Conservation (phyloP, 306 rosid species). For the Castanospermum australe region DNA sequence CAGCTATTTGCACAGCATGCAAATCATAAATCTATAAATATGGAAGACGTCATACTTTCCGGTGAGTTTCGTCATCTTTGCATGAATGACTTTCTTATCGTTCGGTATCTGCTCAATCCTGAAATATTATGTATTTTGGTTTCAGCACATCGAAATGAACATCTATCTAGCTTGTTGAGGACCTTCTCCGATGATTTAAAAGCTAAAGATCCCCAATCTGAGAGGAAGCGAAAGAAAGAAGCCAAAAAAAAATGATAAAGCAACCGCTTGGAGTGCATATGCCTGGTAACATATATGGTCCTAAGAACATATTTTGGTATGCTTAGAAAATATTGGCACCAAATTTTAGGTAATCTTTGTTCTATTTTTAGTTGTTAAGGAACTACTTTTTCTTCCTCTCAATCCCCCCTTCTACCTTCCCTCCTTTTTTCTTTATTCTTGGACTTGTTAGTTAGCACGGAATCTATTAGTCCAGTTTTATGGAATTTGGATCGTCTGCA, state of each 20-base stretch:
- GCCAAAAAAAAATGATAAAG: conserved; percentile 53
- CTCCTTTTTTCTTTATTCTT: not conserved
- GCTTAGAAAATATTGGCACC: not conserved
- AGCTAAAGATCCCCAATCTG: conserved; percentile 70
- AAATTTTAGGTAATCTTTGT: not conserved
- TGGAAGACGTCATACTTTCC: conserved; percentile 86
- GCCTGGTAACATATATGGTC: not conserved
- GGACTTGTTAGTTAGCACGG: not conserved
- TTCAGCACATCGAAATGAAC: conserved; percentile 87
- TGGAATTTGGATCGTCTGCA: no score
- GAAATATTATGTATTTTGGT: conserved; percentile 11
- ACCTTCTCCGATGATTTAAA: conserved; percentile 64
- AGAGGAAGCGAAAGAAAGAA: conserved; percentile 79
- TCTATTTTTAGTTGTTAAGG: not conserved
- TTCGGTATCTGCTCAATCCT: not conserved
- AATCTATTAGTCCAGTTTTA: not conserved
- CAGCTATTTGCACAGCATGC: conserved; percentile 86
- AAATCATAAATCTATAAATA: conserved; percentile 73
- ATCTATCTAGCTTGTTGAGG: conserved; percentile 64
- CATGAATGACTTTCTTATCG: not conserved
- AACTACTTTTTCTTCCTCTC: not conserved
- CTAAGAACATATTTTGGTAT: not conserved
- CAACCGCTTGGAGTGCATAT: conserved; percentile 18
- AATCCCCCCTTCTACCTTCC: not conserved
- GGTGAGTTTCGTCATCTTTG: conserved; percentile 47